These are phyloP conservation scores for Trifolium fragiferum DNA, from an alignment of 306 rosid species.

Conservation along the genomic window DNA sequence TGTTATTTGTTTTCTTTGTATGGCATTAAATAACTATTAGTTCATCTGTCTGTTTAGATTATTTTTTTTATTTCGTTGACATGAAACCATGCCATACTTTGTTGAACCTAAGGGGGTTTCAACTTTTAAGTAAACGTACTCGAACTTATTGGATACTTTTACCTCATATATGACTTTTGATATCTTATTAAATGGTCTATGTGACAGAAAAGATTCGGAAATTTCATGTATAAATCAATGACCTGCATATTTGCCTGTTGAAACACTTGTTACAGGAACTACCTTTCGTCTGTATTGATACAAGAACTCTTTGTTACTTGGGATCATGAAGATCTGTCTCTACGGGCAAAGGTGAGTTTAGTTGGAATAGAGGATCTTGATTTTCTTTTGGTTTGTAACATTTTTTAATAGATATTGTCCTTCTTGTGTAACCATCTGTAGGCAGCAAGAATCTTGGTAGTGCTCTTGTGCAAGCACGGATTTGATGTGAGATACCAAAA, in stretches of 20 bases:
- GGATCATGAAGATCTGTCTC: conserved; percentile 97
- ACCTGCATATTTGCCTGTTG: conserved; percentile 30
- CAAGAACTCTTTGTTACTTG: conserved; percentile 96
- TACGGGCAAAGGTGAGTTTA: conserved; percentile 77
- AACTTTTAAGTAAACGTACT: conserved; percentile 6
- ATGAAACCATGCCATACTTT: conserved; percentile 20
- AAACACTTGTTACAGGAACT: conserved; percentile 67
- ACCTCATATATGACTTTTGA: neutral
- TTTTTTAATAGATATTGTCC: conserved; percentile 23
- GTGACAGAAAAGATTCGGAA: conserved; percentile 11
- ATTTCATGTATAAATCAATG: conserved; percentile 9
- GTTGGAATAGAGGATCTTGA: conserved; percentile 25
- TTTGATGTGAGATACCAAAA: conserved; percentile 99
- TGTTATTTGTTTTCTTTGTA: conserved; percentile 20
- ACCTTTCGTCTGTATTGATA: conserved; percentile 92
- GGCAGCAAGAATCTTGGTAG: conserved; percentile 97
- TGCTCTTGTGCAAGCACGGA: conserved; percentile 96
- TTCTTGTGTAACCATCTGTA: conserved; percentile 43
- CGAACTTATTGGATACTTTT: conserved; percentile 27
- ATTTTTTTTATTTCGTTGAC: conserved; percentile 12
- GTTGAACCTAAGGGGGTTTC: neutral
- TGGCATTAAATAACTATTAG: neutral
- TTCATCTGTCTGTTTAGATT: conserved; percentile 29
- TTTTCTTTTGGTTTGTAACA: conserved; percentile 20
- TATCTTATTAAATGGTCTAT: conserved; percentile 14